phyloP scores from a whole-genome alignment of 176 grass and related monocot species.

The Raddia guianensis region DNA sequence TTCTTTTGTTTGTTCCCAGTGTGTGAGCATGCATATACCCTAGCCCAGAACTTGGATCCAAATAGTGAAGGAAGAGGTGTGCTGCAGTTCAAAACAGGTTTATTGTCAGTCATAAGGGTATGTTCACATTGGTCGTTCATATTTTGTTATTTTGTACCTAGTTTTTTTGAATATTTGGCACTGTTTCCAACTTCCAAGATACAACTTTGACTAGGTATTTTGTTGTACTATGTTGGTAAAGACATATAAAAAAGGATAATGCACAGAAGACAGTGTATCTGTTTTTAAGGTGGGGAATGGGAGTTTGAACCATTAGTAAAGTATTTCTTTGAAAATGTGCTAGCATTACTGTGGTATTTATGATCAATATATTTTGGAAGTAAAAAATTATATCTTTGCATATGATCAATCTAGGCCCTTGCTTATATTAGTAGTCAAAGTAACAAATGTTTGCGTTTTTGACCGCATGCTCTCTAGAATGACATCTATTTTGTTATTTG shows the following conservation, averaged over 20 bases:
- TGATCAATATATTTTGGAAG: no score
- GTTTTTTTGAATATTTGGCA: background rate
- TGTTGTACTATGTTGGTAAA: background rate
- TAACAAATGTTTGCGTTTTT: background rate
- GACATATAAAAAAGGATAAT: background rate
- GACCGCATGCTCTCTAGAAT: background rate
- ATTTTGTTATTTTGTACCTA: background rate
- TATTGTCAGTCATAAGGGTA: conserved; percentile 94
- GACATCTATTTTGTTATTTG: background rate
- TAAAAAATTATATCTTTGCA: no score
- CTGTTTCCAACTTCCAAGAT: background rate
- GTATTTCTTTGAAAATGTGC: background rate
- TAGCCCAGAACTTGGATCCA: conserved; percentile 90
- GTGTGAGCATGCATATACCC: conserved; percentile 79
- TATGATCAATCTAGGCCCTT: conserved; percentile 10
- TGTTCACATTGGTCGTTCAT: conserved; percentile 20
- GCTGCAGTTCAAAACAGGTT: conserved; percentile 94
- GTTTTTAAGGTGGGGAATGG: background rate
- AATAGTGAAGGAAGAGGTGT: conserved; percentile 92
- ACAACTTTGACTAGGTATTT: background rate
- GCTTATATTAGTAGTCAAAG: background rate
- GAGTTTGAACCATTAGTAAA: background rate
- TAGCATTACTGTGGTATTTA: background rate
- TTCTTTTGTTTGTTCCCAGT: conserved; percentile 53
- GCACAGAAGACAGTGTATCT: background rate